These are phyloP conservation scores for Haplosporangium sp. DNA, from an alignment of 371 early-diverging fungal genomes.

Conservation along the genomic window DNA sequence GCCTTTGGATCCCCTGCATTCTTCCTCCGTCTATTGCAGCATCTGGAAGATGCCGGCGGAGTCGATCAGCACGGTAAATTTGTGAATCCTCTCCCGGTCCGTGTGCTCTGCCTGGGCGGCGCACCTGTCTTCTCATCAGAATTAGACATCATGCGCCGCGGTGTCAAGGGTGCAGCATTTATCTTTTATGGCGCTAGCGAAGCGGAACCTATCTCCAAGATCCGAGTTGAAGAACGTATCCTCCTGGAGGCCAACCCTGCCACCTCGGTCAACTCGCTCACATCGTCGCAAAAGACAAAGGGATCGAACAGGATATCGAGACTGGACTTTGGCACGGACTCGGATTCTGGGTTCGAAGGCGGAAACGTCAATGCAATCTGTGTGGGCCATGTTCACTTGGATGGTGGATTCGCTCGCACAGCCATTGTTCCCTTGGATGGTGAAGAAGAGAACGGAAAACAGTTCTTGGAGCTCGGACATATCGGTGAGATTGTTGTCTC, in stretches of 20 bases:
- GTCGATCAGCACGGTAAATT: slow-evolving; percentile 48
- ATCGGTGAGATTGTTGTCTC: slow-evolving; percentile 55
- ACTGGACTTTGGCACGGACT: slow-evolving; percentile 23
- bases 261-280: not conserved
- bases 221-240: slow-evolving; percentile 52
- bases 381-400: slow-evolving; percentile 49
- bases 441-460: slow-evolving; percentile 22
- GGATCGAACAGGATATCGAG: slow-evolving; percentile 28
- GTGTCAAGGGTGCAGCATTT: slow-evolving; percentile 49
- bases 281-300: slow-evolving; percentile 15
- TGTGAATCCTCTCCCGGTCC: slow-evolving; percentile 40
- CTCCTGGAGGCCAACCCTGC: slow-evolving; percentile 37
- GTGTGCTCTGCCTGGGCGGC: slow-evolving; percentile 46
- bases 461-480: slow-evolving; percentile 43
- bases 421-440: slow-evolving; percentile 43
- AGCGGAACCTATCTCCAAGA: slow-evolving; percentile 54
- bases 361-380: slow-evolving; percentile 51
- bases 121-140: slow-evolving; percentile 54
- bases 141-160: slow-evolving; percentile 47
- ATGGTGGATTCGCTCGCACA: slow-evolving; percentile 45
- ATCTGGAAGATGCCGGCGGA: slow-evolving; percentile 38
- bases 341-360: slow-evolving; percentile 40
- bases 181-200: slow-evolving; percentile 56
- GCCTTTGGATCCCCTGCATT: slow-evolving; percentile 53
- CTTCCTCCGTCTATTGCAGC: slow-evolving; percentile 46